Evolutionary conservation across 768 basidiomycete genomes (phyloP).

Genomic region (Gloeostereum incarnatum): DNA sequence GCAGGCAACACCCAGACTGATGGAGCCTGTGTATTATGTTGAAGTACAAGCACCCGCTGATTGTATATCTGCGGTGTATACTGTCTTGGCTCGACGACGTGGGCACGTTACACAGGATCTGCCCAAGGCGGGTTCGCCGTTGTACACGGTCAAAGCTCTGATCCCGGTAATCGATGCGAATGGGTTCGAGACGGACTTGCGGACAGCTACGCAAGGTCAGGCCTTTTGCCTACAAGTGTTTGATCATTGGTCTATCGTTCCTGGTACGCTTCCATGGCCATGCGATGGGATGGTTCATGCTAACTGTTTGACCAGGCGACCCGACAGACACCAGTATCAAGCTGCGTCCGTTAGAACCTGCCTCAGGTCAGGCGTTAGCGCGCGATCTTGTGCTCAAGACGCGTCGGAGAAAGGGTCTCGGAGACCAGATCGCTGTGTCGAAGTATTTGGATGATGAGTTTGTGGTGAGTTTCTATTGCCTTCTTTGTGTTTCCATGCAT

Average conservation of each 20-base stretch:
- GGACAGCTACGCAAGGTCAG: conserved; percentile 97
- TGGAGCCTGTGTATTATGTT: conserved; percentile 98
- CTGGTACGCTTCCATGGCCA: conserved; percentile 43
- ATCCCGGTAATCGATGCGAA: conserved; percentile 99
- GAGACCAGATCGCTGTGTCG: conserved; percentile 94
- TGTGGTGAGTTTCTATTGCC: conserved; percentile 46
- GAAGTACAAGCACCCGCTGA: conserved; percentile 99
- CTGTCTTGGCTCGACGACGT: conserved; percentile 93
- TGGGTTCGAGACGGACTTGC: conserved; percentile 95
- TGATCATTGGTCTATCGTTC: conserved; percentile 99
- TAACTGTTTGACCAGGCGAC: conserved; percentile 51
- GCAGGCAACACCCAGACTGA: conserved; percentile 87
- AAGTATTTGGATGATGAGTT: conserved; percentile 98
- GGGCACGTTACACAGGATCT: conserved; percentile 99
- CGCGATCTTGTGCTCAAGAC: conserved; percentile 96
- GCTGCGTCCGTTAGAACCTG: conserved; percentile 92
- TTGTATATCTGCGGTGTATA: conserved; percentile 97
- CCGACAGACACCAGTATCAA: conserved; percentile 97
- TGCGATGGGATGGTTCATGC: background rate
- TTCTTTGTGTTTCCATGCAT: conserved; percentile 4
- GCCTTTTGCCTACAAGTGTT: conserved; percentile 98
- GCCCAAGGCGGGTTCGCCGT: conserved; percentile 94
- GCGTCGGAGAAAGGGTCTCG: conserved; percentile 89
- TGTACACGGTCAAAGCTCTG: conserved; percentile 96
- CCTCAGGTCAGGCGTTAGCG: conserved; percentile 91